phyloP scores from a whole-genome alignment of 2,329 filamentous ascomycete species.

The Lasiodiplodia sp. region DNA sequence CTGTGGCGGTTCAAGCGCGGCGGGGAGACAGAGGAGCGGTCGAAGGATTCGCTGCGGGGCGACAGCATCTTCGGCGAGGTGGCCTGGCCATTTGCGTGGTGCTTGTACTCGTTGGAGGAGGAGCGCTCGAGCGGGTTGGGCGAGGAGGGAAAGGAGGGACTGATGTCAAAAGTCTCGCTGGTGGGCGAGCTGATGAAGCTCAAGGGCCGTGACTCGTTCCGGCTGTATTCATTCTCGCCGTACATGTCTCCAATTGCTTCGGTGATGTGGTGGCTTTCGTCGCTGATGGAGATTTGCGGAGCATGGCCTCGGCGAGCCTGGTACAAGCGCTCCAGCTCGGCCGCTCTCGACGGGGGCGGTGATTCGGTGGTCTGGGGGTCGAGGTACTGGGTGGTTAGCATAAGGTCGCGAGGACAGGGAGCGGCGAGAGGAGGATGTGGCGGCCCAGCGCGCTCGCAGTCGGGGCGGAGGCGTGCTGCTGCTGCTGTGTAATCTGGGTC shows the following conservation, averaged over 20 bases:
- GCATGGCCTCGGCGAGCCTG: constrained; percentile 64
- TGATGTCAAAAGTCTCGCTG: constrained; percentile 54
- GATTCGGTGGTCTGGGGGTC: constrained; percentile 24
- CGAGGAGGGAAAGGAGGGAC: constrained; percentile 30
- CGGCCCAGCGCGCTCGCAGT: constrained; percentile 20
- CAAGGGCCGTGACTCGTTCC: constrained; percentile 69
- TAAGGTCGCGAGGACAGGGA: constrained; percentile 27
- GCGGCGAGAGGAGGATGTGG: constrained; percentile 20
- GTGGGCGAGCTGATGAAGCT: constrained; percentile 74
- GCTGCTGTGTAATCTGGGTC: constrained; percentile 30
- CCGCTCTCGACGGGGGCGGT: constrained; percentile 51
- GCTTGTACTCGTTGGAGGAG: constrained; percentile 17
- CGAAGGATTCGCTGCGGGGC: constrained; percentile 33
- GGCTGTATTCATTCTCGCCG: constrained; percentile 71
- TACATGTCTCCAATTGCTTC: constrained; percentile 93
- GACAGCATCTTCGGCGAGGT: constrained; percentile 29
- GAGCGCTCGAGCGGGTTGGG: constrained; percentile 41
- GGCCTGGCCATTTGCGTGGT: constrained; percentile 31
- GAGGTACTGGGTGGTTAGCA: constrained; percentile 41
- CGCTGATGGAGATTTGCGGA: constrained; percentile 75
- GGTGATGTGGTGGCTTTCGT: constrained; percentile 92
- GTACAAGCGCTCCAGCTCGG: constrained; percentile 57
- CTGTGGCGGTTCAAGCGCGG: constrained; percentile 49
- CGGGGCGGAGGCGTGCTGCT: constrained; percentile 12
- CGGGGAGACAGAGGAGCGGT: constrained; percentile 43